A percentile compares a stretch with the other conserved stretches of the same genome.
phyloP scores from a whole-genome alignment of 2,329 filamentous ascomycete species.

The Pseudogymnoascus sp. region DNA sequence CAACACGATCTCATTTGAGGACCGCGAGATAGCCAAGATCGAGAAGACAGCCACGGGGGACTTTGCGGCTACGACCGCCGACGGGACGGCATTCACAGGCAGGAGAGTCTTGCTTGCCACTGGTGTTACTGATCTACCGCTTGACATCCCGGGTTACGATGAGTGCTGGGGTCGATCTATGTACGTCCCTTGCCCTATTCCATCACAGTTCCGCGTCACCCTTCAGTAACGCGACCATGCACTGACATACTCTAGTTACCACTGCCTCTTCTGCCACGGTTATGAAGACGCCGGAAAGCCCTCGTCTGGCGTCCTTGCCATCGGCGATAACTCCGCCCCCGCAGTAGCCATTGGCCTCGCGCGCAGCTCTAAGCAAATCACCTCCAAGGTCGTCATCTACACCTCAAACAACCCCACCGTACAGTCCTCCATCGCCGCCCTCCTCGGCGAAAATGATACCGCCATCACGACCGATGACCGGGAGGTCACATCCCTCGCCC shows the following conservation, averaged over 20 bases:
- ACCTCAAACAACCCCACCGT: slow-evolving; percentile 35
- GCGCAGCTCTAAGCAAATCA: slow-evolving; percentile 37
- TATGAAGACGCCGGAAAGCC: slow-evolving; percentile 45
- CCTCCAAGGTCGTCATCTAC: slow-evolving; percentile 41
- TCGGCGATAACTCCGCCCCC: slow-evolving; percentile 27
- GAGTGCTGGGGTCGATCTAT: slow-evolving; percentile 41
- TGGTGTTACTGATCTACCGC: slow-evolving; percentile 44
- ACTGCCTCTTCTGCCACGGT: slow-evolving; percentile 26
- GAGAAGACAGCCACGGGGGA: slow-evolving; percentile 15
- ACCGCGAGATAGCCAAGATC: slow-evolving; percentile 11
- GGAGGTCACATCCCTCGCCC: not conserved
- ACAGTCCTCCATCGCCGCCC: not conserved
- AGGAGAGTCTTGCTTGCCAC: slow-evolving; percentile 48
- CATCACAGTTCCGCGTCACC: not conserved
- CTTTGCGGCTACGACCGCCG: slow-evolving; percentile 35
- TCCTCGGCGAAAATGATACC: not conserved
- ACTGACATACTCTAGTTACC: not conserved
- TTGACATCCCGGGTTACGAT: slow-evolving; percentile 43
- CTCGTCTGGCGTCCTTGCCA: slow-evolving; percentile 40
- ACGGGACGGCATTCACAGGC: slow-evolving; percentile 37
- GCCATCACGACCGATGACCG: not conserved
- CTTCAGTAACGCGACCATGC: not conserved
- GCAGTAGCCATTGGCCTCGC: slow-evolving; percentile 33
- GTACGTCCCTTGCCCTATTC: not conserved
- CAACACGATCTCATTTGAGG: slow-evolving; percentile 27